Base-by-base conservation (phyloP, 768 basidiomycete genomes). In the Collybia nuda region DNA sequence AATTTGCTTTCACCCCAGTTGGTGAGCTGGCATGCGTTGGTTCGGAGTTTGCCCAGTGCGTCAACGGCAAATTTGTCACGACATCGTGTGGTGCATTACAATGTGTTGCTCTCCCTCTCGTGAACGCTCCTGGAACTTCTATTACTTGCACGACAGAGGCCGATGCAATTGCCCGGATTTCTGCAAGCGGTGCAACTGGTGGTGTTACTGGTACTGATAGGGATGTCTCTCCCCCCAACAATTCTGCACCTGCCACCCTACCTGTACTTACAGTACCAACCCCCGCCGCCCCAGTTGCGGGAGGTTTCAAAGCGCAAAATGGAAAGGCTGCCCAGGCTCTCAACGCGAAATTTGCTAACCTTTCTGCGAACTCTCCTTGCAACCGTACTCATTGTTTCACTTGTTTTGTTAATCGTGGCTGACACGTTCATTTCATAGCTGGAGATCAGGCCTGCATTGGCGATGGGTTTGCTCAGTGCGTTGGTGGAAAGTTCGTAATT, bases 401-500 rank as follows among this genome's bases (percentile, higher is more conserved):
- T 23, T 6, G 45, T 32, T 43, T 24, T 17, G 21, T 19, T 41
- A 29, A 40, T 32, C 37, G 28, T 58, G 48, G 44, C 58, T 29
- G 64, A 62, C 48, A 39, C 53, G 57, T 49, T 57, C 51, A 36
- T 64, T 32, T 68, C 45, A 56, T 59, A 50, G 67, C 60, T 9
- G 75, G 76, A 40, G 70, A 78, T 28, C 62, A 69, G 15, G 79
- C 77, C 17, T 82, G 81, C 58, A 64, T 81, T 23, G 57, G 62
- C 12, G 64, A 64, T 2, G 63, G 59, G 4, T 81, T 82, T 50
- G 81, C 80, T 18, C 79, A 81, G 56, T 84, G 81, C 51, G 74
- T 73, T 22, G 61, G 56, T n/a, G 78, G 77, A n/a, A 65, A 71
- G 50, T 82, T 79, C 46, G 69, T 62, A 1, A 46, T 68, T 14